Evolutionary conservation across 1,284 basidiomycete genomes (phyloP).

Genomic region (Heimioporus retisporus): DNA sequence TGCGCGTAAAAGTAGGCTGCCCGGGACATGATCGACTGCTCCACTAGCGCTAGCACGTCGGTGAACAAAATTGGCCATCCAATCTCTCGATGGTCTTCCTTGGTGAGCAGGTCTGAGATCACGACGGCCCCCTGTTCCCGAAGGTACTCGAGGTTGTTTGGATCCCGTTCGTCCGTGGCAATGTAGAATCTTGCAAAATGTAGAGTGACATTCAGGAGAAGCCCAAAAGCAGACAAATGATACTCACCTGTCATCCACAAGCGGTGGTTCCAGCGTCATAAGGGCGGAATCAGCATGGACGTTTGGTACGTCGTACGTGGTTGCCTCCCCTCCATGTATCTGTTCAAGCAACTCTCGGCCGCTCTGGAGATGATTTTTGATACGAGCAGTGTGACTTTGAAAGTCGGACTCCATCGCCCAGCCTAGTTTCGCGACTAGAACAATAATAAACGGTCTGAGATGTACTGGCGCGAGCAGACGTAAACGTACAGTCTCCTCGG

Average conservation of each 20-base stretch:
- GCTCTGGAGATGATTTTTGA: conserved; percentile 42
- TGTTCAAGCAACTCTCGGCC: conserved; percentile 43
- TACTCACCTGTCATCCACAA: conserved; percentile 35
- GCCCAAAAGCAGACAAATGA: too few relatives aligned
- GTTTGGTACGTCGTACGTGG: conserved; percentile 41
- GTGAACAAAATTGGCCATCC: conserved; percentile 57
- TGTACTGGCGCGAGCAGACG: neutral
- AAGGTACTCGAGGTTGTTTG: conserved; percentile 46
- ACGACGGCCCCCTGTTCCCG: conserved; percentile 50
- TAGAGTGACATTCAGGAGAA: neutral
- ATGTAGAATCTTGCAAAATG: conserved; percentile 52
- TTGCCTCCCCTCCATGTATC: conserved; percentile 28
- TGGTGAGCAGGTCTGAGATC: conserved; percentile 54
- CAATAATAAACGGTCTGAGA: conserved; percentile 8
- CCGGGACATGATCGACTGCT: conserved; percentile 52
- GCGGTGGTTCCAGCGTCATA: conserved; percentile 36
- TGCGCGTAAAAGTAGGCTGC: conserved; percentile 58
- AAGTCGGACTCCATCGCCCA: conserved; percentile 52
- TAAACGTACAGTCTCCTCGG: conserved; percentile 54
- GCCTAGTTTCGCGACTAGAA: conserved; percentile 33
- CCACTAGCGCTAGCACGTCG: conserved; percentile 57
- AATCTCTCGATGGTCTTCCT: conserved; percentile 50
- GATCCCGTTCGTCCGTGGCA: conserved; percentile 59
- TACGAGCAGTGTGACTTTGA: conserved; percentile 47
- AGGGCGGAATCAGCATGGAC: conserved; percentile 31